phyloP scores from a whole-genome alignment of 2,329 filamentous ascomycete genomes.

The Microdochium bolleyi region DNA sequence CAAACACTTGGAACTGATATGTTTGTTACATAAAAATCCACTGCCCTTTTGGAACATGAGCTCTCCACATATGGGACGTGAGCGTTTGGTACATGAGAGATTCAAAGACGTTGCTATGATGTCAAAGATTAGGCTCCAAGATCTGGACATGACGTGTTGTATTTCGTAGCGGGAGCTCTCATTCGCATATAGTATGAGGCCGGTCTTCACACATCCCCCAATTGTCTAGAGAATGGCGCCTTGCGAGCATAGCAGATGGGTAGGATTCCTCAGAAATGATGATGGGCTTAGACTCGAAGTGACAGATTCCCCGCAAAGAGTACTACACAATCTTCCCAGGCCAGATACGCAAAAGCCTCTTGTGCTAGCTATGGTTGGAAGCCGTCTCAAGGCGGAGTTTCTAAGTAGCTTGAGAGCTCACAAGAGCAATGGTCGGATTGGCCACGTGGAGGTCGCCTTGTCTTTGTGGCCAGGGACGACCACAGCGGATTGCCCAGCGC shows the following conservation, averaged over 20 bases:
- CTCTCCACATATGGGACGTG: no score
- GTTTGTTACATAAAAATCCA: no score
- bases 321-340: neutral
- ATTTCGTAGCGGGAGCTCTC: no score
- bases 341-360: neutral
- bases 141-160: no score
- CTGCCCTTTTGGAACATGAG: no score
- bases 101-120: no score
- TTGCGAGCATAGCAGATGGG: neutral
- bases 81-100: no score
- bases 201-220: no score
- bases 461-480: neutral
- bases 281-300: neutral
- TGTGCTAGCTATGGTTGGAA: neutral
- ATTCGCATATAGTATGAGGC: no score
- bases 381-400: neutral
- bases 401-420: neutral
- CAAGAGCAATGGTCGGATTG: neutral
- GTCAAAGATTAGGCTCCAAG: no score
- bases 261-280: neutral
- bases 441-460: neutral
- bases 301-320: neutral
- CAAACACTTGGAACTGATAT: no score
- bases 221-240: no score
- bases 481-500: neutral